Conservation (phyloP, 306 rosid genomes). For the Spatholobus suberectus region DNA sequence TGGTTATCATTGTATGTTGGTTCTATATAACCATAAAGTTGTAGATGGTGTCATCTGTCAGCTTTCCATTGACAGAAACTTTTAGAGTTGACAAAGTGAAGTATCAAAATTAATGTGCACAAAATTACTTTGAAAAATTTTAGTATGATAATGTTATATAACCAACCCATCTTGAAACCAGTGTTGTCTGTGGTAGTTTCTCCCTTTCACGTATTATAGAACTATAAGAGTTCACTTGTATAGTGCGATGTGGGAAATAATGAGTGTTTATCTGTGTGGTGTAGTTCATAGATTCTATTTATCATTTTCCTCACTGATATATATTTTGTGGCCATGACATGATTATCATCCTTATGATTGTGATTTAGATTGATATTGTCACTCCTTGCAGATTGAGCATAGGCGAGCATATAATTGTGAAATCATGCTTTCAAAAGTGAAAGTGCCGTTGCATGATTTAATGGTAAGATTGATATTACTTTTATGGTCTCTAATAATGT, state of each 20-base stretch:
- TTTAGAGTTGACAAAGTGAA: slow-evolving; percentile 20
- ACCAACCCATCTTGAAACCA: slow-evolving; percentile 21
- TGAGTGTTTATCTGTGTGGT: slow-evolving; percentile 24
- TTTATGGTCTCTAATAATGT: slow-evolving; percentile 24
- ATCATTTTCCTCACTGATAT: slow-evolving; percentile 13
- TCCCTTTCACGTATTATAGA: slow-evolving; percentile 32
- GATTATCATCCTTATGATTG: slow-evolving; percentile 10
- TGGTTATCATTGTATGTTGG: slow-evolving; percentile 26
- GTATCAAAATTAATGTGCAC: slow-evolving; percentile 8
- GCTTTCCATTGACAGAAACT: slow-evolving; percentile 23
- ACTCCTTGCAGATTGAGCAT: slow-evolving; percentile 76
- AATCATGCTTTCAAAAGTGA: slow-evolving; percentile 97
- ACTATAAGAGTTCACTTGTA: slow-evolving; percentile 9
- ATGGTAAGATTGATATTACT: slow-evolving; percentile 65
- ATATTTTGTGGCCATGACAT: slow-evolving; percentile 18
- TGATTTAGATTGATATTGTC: slow-evolving; percentile 30
- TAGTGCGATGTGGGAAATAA: slow-evolving; percentile 33
- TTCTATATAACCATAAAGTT: slow-evolving; percentile 17
- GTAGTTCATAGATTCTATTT: slow-evolving; percentile 22
- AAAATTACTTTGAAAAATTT: slow-evolving; percentile 22
- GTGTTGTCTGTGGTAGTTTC: slow-evolving; percentile 17
- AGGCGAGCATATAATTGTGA: slow-evolving; percentile 94
- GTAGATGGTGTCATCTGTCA: slow-evolving; percentile 18
- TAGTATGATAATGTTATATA: slow-evolving; percentile 7
- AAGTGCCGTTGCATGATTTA: slow-evolving; percentile 81